Evolutionary conservation across 805 yeast species (phyloP).

Genomic region (Diddensiella caesifluorescens): DNA sequence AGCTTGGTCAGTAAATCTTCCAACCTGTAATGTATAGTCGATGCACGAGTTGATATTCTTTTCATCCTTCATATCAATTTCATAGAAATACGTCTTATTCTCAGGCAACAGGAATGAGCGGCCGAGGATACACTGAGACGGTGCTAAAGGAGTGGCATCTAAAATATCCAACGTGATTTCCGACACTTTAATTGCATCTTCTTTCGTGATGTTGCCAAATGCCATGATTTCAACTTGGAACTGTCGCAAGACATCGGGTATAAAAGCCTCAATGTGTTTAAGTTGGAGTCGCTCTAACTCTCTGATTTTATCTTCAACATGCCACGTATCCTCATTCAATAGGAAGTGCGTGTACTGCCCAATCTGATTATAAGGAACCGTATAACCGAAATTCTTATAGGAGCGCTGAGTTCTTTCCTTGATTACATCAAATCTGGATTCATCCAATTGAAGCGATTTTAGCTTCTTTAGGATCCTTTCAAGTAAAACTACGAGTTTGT

Average conservation of each 20-base stretch:
- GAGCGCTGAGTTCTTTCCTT: constrained; percentile 60
- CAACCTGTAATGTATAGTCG: constrained; percentile 70
- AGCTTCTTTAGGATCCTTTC: constrained; percentile 55
- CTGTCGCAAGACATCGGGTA: constrained; percentile 51
- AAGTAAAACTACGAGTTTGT: constrained; percentile 63
- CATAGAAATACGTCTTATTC: constrained; percentile 23
- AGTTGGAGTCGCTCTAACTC: constrained; percentile 43
- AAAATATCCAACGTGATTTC: constrained; percentile 39
- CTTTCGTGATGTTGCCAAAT: constrained; percentile 63
- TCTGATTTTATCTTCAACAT: constrained; percentile 53
- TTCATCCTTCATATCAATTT: constrained; percentile 46
- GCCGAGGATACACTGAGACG: constrained; percentile 41
- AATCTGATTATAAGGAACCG: constrained; percentile 75
- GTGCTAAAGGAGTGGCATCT: constrained; percentile 37
- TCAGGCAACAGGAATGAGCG: constrained; percentile 36
- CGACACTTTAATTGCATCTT: constrained; percentile 49
- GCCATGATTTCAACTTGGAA: constrained; percentile 66
- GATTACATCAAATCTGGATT: constrained; percentile 58
- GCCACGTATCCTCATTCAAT: constrained; percentile 68
- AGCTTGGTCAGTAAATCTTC: constrained; percentile 41
- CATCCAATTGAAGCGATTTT: constrained; percentile 43
- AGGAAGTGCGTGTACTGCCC: constrained; percentile 56
- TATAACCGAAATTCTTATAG: constrained; percentile 61
- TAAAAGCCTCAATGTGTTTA: constrained; percentile 47
- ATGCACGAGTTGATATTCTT: constrained; percentile 79